Conservation (phyloP, 441 rosid species). For the Brassica hybrid region DNA sequence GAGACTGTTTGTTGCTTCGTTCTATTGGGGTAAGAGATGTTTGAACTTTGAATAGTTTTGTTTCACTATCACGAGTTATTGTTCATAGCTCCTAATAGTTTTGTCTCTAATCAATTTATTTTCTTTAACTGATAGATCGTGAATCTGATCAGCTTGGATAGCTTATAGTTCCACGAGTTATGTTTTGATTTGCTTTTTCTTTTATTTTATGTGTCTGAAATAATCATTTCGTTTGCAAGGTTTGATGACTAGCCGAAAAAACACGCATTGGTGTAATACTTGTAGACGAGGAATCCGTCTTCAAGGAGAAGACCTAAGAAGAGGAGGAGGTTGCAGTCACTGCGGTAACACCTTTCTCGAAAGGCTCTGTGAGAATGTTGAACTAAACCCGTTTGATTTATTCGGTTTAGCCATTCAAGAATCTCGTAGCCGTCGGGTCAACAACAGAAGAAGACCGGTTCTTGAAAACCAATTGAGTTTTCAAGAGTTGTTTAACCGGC, state of each 20-base stretch:
- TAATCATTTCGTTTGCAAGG: neutral
- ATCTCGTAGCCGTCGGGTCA: slow-evolving; percentile 47
- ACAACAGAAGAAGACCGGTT: slow-evolving; percentile 51
- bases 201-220: neutral
- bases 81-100: neutral
- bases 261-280: slow-evolving; percentile 85
- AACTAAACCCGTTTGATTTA: slow-evolving; percentile 53
- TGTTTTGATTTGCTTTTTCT: neutral
- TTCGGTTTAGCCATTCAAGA: slow-evolving; percentile 56
- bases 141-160: neutral
- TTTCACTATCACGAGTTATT: neutral
- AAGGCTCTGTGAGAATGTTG: slow-evolving; percentile 66
- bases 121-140: neutral
- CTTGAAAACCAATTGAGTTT: slow-evolving; percentile 56
- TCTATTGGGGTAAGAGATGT: neutral
- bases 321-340: slow-evolving; percentile 56
- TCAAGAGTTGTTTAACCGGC: slow-evolving; percentile 77
- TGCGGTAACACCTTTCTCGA: slow-evolving; percentile 77
- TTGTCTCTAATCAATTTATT: neutral
- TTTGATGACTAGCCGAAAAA: slow-evolving; percentile 71
- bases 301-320: neutral
- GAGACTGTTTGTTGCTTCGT: neutral
- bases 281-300: slow-evolving; percentile 68
- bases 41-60: neutral
- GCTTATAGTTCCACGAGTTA: neutral